Conservation (phyloP, 192 early-diverging fungal genomes). For the Coemansia sp. region DNA sequence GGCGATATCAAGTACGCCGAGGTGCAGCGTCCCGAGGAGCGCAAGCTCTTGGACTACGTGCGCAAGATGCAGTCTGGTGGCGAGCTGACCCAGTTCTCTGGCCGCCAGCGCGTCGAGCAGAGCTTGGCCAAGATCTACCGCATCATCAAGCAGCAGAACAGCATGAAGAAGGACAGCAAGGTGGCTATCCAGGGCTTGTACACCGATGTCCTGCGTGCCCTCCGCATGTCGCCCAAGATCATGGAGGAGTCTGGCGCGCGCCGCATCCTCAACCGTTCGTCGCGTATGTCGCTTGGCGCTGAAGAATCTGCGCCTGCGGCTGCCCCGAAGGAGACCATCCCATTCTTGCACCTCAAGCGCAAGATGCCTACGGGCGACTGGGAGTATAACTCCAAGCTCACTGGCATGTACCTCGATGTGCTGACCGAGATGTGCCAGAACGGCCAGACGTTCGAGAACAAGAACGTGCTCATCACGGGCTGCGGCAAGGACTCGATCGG, state of each 20-base stretch:
- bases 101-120: conserved; percentile 76
- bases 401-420: conserved; percentile 43
- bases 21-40: conserved; percentile 69
- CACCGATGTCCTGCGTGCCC: conserved; percentile 71
- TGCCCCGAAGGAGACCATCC: conserved; percentile 69
- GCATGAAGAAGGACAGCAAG: conserved; percentile 70
- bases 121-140: conserved; percentile 76
- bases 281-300: conserved; percentile 23
- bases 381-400: conserved; percentile 15
- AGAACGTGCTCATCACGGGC: conserved; percentile 84
- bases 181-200: conserved; percentile 83
- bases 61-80: conserved; percentile 77
- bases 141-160: conserved; percentile 76
- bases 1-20: conserved; percentile 76
- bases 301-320: conserved; percentile 58
- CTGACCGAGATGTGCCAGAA: conserved; percentile 67
- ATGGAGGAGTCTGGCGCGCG: conserved; percentile 60
- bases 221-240: conserved; percentile 74
- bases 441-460: conserved; percentile 67
- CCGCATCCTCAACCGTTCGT: conserved; percentile 40
- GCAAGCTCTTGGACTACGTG: conserved; percentile 94
- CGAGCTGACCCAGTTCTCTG: conserved; percentile 71
- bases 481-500: conserved; percentile 90
- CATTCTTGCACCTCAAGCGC: conserved; percentile 35
- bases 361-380: conserved; percentile 14